A percentile compares a stretch with the other conserved stretches of the same genome.
These are phyloP conservation scores for Cercospora brassicicola DNA, from an alignment of 2,329 filamentous ascomycete species.

Conservation along the genomic window DNA sequence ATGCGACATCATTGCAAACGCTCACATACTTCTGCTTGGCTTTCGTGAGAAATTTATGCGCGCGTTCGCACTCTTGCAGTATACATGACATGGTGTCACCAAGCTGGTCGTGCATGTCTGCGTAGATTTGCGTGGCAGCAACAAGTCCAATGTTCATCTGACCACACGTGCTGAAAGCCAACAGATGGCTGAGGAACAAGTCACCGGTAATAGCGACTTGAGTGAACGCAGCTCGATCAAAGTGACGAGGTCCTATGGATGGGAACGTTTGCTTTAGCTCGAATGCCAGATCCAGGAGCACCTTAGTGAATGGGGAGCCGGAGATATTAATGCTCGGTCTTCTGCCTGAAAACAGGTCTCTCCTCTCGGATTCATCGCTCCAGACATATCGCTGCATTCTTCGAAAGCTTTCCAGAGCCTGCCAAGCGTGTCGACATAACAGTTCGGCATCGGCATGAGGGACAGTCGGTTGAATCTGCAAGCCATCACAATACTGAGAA, in stretches of 20 bases:
- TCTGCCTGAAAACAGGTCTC: not conserved
- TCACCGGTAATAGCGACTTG: not conserved
- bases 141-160: not conserved
- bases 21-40: not conserved
- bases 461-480: too few species aligned
- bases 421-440: not conserved
- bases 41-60: not conserved
- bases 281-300: not conserved
- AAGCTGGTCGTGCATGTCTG: conserved; percentile 2
- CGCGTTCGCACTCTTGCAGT: not conserved
- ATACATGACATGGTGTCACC: not conserved
- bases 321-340: not conserved
- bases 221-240: not conserved
- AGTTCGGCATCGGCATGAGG: not conserved
- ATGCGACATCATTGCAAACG: too few species aligned
- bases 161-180: not conserved
- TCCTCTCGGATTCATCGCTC: not conserved
- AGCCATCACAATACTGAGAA: too few species aligned
- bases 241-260: not conserved
- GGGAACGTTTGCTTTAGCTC: not conserved
- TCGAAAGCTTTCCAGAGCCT: not conserved
- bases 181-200: not conserved
- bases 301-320: not conserved
- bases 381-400: not conserved
- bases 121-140: conserved; percentile 4